Conservation (phyloP, 805 yeast genomes). For the Metschnikowia proteae region DNA sequence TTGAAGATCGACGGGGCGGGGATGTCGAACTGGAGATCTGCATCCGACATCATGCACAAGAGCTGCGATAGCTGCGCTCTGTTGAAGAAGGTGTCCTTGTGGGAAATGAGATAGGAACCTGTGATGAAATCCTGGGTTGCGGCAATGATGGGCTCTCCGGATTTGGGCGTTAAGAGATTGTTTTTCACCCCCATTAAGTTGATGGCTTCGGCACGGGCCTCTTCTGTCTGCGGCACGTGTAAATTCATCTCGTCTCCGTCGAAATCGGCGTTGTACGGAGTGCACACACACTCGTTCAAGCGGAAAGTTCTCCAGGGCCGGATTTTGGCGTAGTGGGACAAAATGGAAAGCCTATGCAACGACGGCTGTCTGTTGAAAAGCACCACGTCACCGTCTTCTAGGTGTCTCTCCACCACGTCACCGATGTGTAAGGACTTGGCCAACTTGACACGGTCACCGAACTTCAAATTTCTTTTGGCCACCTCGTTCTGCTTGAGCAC, state of each 20-base stretch:
- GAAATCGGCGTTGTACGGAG: conserved; percentile 98
- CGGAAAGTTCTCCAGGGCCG: conserved; percentile 98
- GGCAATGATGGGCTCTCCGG: conserved; percentile 99
- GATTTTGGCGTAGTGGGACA: conserved; percentile 92
- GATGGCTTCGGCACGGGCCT: conserved; percentile 98
- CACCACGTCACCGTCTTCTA: conserved; percentile 96
- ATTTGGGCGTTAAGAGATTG: conserved; percentile 89
- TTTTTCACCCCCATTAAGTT: conserved; percentile 97
- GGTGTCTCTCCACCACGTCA: conserved; percentile 92
- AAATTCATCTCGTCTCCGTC: conserved; percentile 99
- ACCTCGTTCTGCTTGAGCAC: conserved; percentile 76
- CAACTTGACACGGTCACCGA: conserved; percentile 76
- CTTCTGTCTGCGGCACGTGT: conserved; percentile 98
- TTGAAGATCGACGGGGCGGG: conserved; percentile 95
- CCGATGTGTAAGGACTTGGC: conserved; percentile 80
- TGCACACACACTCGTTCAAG: conserved; percentile 96
- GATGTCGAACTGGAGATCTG: conserved; percentile 76
- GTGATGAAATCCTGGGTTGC: conserved; percentile 99
- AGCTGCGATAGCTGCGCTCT: conserved; percentile 79
- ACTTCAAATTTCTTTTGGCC: conserved; percentile 82
- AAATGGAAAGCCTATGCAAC: conserved; percentile 86
- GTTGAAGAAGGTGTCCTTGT: conserved; percentile 90
- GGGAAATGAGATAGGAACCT: conserved; percentile 88
- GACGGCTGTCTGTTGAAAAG: conserved; percentile 98
- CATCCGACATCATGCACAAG: conserved; percentile 95